Base-by-base conservation (phyloP, 768 basidiomycete genomes). In the Amanita inopinata region DNA sequence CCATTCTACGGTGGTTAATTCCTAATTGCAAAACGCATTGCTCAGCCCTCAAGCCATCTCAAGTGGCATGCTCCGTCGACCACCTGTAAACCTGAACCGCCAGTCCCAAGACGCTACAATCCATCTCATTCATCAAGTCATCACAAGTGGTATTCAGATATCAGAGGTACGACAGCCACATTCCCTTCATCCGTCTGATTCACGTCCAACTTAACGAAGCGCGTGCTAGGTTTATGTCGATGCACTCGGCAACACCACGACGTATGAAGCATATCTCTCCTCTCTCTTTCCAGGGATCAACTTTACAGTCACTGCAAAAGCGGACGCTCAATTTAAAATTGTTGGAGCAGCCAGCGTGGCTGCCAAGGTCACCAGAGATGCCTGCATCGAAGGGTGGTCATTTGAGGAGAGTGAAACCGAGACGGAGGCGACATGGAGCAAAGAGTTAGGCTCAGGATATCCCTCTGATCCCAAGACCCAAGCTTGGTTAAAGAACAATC, bases 261-360 rank as follows among this genome's bases (percentile, higher is more conserved):
- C 82, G 34, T 98, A 96, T 61, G 79, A 96, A 63, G 70, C 74
- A 17, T 84, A 87, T 54, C 75, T 99, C 2, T 82, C 85, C 9
- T 69, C 71, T 5, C 55, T 80, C 23, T 99, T 97, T 59, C 87
- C 89, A 0, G 79, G 76, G 5, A 85, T 97, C 49, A 63, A 66
- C 30, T 93, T 99, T 57, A 92, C 88, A 0, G 96, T 99, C 17
- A 74, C 80, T 7, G 76, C 79, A 19, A 97, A 99, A 61, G 96
- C 96, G 11, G 96, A 99, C 56, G 80, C 82, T n/a, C 80, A 87
- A 48, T 99, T 78, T 72, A 96, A 92, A 55, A 93, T 99, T 46
- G 96, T 99, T 46, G 84, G 90, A 15, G 96, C 96, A 4, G 96
- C 94, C 1, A 91, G 88, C 57, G 89, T 98, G n/a, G 91, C 91